Base-by-base conservation (phyloP, 805 yeast genomes). In the Hemisphaericaspora nanyangensis region DNA sequence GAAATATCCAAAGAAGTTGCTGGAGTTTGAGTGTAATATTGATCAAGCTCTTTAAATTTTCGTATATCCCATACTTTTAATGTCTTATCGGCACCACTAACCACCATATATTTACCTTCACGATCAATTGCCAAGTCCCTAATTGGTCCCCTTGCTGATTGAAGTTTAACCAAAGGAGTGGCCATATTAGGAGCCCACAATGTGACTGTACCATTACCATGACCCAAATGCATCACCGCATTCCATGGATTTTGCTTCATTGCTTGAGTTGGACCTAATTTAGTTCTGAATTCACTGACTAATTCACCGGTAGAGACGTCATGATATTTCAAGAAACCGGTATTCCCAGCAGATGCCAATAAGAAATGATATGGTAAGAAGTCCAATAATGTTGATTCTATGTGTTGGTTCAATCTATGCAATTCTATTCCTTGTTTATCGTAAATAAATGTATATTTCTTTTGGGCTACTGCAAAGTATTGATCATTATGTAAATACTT, bases 401-500 rank as follows among this genome's bases (percentile, higher is more conserved):
- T 71, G 59, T 93, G 99, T 56, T 86, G 93, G 53, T 85, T 85
- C 62, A 93, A 71, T 54, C 95, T 78, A 63, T 93, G 99, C 43
- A 93, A 65, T 70, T 93, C 99, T 38, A 83, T 74, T 20, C 99
- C 99, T 45, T 82, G 79, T 48, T 82, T 82, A 61, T 93, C 96
- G 60, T 93, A 93, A 27, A 93, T 85, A 58, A 83, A 93, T 0
- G 93, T 85, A 61, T 91, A 87, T 60, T 88, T 90, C 64, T 89
- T 90, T 65, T 93, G 99, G 2, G 99, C 98, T 13, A 82, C 96
- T 0, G 99, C 99, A 66, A 87, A 89, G 61, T 71, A 89, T 61
- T 89, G 96, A 56, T 90, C 95, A 55, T 84, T 89, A 54, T 91
- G 97, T 45, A 93, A 69, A 63, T 85, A 89, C 54, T 89, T 85